Base-by-base conservation (phyloP, 1,139 yeast genomes). In the Protomyces pachydermus region DNA sequence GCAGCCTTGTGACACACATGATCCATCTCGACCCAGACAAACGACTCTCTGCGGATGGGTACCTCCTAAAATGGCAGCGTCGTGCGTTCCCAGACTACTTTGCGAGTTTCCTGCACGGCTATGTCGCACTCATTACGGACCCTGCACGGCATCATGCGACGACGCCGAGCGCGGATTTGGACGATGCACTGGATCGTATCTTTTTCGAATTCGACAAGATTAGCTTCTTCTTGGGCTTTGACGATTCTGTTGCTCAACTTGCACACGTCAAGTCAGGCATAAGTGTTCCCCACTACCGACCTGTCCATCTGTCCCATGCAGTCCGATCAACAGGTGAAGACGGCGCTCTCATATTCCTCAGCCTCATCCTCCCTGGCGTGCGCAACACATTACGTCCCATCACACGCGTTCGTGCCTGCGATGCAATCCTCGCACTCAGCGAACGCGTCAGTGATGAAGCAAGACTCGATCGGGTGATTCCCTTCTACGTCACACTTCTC, bases 401-500 rank as follows among this genome's bases (percentile, higher is more conserved):
- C 0, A 83, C 86, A 35, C 81, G 90, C 69, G 74, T 87, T 3
- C 83, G 83, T 70, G 95, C 93, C 0, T 81, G 95, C 69, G 95
- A 91, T 70, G 74, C 91, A 64, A 81, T 93, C 2, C 73, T 90
- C 12, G 90, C 90, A 0, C 78, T 93, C 16, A 84, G 95, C 0
- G 96, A 89, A 71, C 81, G 84, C 66, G 78, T 90, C 2, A 82
- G 83, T 51, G 98, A 93, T 72, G 96, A 88, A 65, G 86, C 86
- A 23, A 91, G 91, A 71, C 77, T 93, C 55, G 98, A 93, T 73
- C 77, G 97, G 55, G 84, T 93, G 38, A 73, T 93, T 25, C 98
- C 99, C 0, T 89, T 86, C 71, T 75, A 93, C 39, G 81, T 88
- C 42, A 73, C 81, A 8, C 76, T 84, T 66, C 72, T 84, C 20